Evolutionary conservation across 2,329 filamentous ascomycete genomes (phyloP).

Genomic region (Cytospora piceae): DNA sequence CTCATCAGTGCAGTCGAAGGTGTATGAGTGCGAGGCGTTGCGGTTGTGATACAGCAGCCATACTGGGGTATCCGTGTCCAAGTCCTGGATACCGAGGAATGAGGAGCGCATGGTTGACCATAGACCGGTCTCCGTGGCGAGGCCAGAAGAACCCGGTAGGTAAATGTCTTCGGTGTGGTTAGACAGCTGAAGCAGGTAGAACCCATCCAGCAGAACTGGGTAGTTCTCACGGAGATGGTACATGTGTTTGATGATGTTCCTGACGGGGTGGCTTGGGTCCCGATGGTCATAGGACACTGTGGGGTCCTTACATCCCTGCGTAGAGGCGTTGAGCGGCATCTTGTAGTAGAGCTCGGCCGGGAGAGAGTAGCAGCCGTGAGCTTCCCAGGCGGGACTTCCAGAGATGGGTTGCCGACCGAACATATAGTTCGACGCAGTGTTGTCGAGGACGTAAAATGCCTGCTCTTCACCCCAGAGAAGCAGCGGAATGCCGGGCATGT

Average conservation of each 20-base stretch:
- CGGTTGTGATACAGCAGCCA: constrained; percentile 57
- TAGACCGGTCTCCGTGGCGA: constrained; percentile 56
- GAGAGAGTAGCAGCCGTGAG: constrained; percentile 65
- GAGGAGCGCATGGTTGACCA: constrained; percentile 63
- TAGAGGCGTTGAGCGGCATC: constrained; percentile 59
- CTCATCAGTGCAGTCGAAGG: constrained; percentile 47
- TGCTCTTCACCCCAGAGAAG: constrained; percentile 70
- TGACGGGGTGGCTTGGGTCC: constrained; percentile 64
- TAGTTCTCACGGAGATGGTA: constrained; percentile 61
- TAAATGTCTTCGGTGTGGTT: constrained; percentile 57
- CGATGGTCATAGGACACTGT: constrained; percentile 62
- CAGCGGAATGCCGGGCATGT: constrained; percentile 37
- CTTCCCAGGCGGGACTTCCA: constrained; percentile 64
- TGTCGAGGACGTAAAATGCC: constrained; percentile 66
- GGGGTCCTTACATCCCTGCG: constrained; percentile 58
- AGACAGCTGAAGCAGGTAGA: constrained; percentile 57
- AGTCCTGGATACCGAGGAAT: constrained; percentile 49
- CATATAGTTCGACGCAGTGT: constrained; percentile 66
- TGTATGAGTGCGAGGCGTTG: constrained; percentile 55
- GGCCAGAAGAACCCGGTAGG: constrained; percentile 55
- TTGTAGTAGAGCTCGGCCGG: constrained; percentile 59
- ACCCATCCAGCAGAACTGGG: constrained; percentile 64
- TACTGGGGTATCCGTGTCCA: constrained; percentile 48
- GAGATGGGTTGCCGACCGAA: constrained; percentile 68
- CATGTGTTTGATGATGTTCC: constrained; percentile 64